Percentiles rank a stretch among this genome's conserved stretches.
Evolutionary conservation across 192 early-diverging fungal species (phyloP).

Genomic region (Backusella morwellensis): DNA sequence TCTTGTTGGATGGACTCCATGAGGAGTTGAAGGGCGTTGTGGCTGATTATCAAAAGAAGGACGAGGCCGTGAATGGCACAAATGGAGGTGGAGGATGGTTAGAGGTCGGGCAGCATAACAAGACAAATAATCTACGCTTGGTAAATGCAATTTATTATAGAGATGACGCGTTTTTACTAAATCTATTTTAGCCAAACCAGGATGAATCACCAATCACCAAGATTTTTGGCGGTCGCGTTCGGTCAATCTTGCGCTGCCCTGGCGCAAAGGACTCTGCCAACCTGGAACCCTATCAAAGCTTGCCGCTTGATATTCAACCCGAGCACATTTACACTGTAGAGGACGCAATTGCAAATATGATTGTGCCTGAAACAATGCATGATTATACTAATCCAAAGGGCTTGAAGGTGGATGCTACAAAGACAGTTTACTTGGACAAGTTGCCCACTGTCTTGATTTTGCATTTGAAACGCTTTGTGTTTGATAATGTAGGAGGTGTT

Average conservation of each 20-base stretch:
- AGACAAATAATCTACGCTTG: conserved; percentile 59
- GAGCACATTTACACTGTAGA: conserved; percentile 74
- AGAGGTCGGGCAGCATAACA: conserved; percentile 90
- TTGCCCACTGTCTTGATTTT: conserved; percentile 91
- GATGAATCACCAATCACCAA: conserved; percentile 75
- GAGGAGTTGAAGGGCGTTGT: conserved; percentile 72
- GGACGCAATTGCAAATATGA: conserved; percentile 82
- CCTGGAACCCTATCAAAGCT: conserved; percentile 82
- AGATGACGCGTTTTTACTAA: not conserved
- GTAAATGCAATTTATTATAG: conserved; percentile 26
- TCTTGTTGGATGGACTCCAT: conserved; percentile 91
- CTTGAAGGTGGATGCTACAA: conserved; percentile 60
- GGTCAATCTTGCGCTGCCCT: conserved; percentile 74
- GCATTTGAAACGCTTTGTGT: conserved; percentile 93
- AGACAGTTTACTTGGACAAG: conserved; percentile 78
- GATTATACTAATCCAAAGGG: conserved; percentile 65
- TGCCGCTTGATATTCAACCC: conserved; percentile 83
- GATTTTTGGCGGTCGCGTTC: conserved; percentile 83
- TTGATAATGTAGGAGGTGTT: conserved; percentile 67
- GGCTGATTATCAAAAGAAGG: conserved; percentile 10
- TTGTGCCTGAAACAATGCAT: conserved; percentile 75
- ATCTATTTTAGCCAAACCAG: conserved; percentile 50
- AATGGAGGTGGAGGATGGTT: conserved; percentile 65
- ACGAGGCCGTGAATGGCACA: not conserved
- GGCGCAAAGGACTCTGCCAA: conserved; percentile 78